A percentile compares a stretch with the other conserved stretches of the same genome.
Conservation (phyloP, 2,329 filamentous ascomycete genomes). For the Onygenales sp. region DNA sequence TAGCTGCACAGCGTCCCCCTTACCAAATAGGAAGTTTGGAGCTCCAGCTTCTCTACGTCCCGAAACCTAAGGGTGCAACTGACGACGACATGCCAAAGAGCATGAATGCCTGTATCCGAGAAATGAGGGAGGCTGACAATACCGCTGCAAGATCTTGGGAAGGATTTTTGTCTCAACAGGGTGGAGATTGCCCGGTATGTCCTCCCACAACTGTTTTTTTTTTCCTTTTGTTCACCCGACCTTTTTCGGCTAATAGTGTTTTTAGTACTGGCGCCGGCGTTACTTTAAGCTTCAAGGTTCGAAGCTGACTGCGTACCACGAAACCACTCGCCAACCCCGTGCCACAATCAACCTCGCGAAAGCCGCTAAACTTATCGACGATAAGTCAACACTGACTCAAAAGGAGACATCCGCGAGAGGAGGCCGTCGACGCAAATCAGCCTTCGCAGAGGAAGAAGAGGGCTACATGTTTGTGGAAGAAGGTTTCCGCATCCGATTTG, state of each 20-base stretch:
- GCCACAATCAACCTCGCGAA: conserved; percentile 96
- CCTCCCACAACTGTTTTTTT: not conserved
- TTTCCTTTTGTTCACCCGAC: conserved; percentile 11
- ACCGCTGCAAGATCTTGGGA: conserved; percentile 70
- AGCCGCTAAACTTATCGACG: conserved; percentile 86
- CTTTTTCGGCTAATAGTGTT: conserved; percentile 29
- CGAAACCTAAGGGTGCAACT: conserved; percentile 72
- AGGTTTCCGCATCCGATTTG: conserved; percentile 96
- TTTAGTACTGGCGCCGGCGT: conserved; percentile 88
- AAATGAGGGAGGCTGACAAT: conserved; percentile 84
- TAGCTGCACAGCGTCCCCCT: conserved; percentile 65
- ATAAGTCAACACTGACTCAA: conserved; percentile 72
- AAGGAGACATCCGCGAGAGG: conserved; percentile 69
- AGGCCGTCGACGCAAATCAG: conserved; percentile 78
- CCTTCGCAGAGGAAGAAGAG: conserved; percentile 95
- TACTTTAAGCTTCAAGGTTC: conserved; percentile 91
- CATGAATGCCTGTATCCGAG: conserved; percentile 92
- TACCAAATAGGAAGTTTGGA: conserved; percentile 95
- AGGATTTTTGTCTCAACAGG: conserved; percentile 88
- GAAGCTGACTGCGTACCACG: conserved; percentile 91
- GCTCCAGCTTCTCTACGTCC: conserved; percentile 88
- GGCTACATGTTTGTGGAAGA: conserved; percentile 99
- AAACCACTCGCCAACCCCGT: conserved; percentile 86
- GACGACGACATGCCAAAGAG: conserved; percentile 99
- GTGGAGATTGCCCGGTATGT: conserved; percentile 92